Conservation (phyloP, 345 rosid genomes). For the Leavenworthia alabamica region DNA sequence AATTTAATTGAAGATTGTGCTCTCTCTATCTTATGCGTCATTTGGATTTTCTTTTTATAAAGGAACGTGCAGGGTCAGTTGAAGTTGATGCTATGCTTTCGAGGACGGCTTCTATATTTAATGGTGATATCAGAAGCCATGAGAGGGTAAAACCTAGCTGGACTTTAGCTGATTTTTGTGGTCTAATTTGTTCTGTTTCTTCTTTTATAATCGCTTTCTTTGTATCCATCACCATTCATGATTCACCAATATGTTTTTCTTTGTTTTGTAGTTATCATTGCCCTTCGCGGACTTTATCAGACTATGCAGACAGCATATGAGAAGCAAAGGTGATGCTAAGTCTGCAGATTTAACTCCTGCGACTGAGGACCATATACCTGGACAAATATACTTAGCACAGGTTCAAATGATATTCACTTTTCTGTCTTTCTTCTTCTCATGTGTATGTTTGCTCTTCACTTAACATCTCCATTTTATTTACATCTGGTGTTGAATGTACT, state of each 20-base stretch:
- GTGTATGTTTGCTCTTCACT: background rate
- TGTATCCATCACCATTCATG: no score
- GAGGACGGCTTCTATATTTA: constrained; percentile 59
- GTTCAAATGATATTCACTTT: constrained; percentile 27
- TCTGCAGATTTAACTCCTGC: constrained; percentile 29
- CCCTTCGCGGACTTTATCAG: constrained; percentile 64
- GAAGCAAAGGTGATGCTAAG: constrained; percentile 16
- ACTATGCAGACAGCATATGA: constrained; percentile 54
- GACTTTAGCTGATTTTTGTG: background rate
- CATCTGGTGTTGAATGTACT: background rate
- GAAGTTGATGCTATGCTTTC: constrained; percentile 76
- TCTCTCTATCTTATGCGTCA: background rate
- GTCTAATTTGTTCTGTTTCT: background rate
- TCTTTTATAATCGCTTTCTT: background rate
- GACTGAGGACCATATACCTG: constrained; percentile 37
- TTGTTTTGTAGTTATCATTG: constrained; percentile 51
- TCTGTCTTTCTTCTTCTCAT: background rate
- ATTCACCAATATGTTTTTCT: no score
- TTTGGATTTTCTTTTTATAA: constrained; percentile 19
- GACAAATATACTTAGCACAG: constrained; percentile 80
- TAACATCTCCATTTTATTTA: background rate
- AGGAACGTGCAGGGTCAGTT: constrained; percentile 63
- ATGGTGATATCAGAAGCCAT: constrained; percentile 83
- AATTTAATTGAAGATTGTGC: background rate
- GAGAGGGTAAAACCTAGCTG: constrained; percentile 51